A percentile compares a stretch with the other conserved stretches of the same genome.
These are phyloP conservation scores for Dispira simplex DNA, from an alignment of 192 early-diverging fungal species.

Conservation along the genomic window DNA sequence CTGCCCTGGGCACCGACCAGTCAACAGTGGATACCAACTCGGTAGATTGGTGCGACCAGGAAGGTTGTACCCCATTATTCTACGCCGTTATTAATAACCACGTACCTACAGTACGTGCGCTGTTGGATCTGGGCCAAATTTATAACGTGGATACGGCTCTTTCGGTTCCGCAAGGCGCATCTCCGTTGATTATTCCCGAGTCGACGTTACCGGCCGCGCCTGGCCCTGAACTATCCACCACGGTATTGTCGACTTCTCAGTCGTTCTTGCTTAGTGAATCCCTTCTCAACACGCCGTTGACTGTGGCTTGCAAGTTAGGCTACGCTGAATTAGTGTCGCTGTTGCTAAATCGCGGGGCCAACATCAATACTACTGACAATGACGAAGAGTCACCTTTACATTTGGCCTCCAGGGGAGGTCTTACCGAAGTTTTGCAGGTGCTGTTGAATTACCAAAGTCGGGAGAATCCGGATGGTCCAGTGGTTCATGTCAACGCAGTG, in stretches of 20 bases:
- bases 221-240: neutral
- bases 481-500: conserved; percentile 26
- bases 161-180: conserved; percentile 18
- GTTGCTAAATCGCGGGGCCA: conserved; percentile 33
- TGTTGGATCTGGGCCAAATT: conserved; percentile 37
- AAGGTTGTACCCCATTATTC: conserved; percentile 47
- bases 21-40: conserved; percentile 17
- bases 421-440: conserved; percentile 29
- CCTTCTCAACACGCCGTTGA: conserved; percentile 26
- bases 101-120: conserved; percentile 22
- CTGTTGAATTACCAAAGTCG: conserved; percentile 19
- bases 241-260: conserved; percentile 14
- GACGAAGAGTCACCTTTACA: conserved; percentile 53
- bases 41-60: conserved; percentile 41
- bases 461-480: neutral
- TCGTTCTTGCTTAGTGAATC: conserved; percentile 11
- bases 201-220: too few species aligned
- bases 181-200: neutral
- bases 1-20: conserved; percentile 18
- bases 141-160: conserved; percentile 26
- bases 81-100: conserved; percentile 39
- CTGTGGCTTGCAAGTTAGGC: conserved; percentile 31
- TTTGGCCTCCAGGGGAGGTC: conserved; percentile 33
- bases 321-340: conserved; percentile 29
- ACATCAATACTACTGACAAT: conserved; percentile 41